Evolutionary conservation across 805 yeast species (phyloP).

Genomic region (Candida germanica): DNA sequence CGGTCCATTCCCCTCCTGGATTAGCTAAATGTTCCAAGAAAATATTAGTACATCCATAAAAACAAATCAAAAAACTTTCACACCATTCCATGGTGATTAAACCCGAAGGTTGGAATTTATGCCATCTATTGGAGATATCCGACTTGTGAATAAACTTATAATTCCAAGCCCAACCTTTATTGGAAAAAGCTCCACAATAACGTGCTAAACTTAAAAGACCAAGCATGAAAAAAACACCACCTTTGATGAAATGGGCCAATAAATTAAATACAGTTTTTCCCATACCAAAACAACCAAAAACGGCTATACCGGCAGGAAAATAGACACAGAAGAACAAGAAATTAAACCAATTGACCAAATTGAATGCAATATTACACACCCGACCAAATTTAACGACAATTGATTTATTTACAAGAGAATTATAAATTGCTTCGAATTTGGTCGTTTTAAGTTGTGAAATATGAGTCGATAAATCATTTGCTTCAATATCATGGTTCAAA

Average conservation of each 20-base stretch:
- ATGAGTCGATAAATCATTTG: constrained; percentile 5
- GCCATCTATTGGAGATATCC: constrained; percentile 27
- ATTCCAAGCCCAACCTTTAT: constrained; percentile 93
- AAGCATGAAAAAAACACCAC: constrained; percentile 76
- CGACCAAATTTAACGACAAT: constrained; percentile 21
- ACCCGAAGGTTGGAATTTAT: constrained; percentile 38
- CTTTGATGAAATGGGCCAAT: constrained; percentile 94
- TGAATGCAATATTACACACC: constrained; percentile 32
- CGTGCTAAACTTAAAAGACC: constrained; percentile 84
- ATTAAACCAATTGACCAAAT: constrained; percentile 60
- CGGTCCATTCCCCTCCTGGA: constrained; percentile 79
- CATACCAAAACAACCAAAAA: constrained; percentile 67
- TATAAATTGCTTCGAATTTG: background rate
- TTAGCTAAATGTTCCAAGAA: constrained; percentile 78
- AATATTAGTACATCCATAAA: constrained; percentile 86
- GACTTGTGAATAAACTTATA: constrained; percentile 27
- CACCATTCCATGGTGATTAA: constrained; percentile 79
- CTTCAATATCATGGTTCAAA: constrained; percentile 13
- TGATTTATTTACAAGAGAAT: background rate
- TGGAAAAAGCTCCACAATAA: constrained; percentile 76
- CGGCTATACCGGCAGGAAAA: constrained; percentile 59
- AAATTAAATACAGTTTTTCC: constrained; percentile 69
- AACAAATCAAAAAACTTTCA: constrained; percentile 75
- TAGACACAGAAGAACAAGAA: constrained; percentile 59
- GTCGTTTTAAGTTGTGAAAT: background rate